Evolutionary conservation across 192 early-diverging fungal genomes (phyloP), one percentile per base, ranked within the genome.

Genomic region (Backusella parvicylindrica): DNA sequence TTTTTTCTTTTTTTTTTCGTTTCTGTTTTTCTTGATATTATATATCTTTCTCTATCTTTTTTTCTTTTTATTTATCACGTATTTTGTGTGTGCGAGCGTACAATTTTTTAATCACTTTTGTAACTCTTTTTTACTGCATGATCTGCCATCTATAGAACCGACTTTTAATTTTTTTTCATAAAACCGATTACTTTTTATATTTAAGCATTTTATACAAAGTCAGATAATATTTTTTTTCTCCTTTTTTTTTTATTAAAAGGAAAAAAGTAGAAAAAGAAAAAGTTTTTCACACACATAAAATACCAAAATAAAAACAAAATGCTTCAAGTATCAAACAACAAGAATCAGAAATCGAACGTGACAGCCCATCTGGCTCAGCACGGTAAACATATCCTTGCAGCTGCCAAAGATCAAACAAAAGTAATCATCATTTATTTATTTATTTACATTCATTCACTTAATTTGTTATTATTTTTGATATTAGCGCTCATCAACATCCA

Each of bases 341-440:
- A 65, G 30, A 65, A 65, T 33, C 30, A 65, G 16, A 65, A 65
- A 65, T 65, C 33, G 15, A 47, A 47, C 43, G 43, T 47, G 43
- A 47, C 43, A 47, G 43, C 43, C 43, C 43, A 47, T 47, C 43
- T 47, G 43, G 43, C 43, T 47, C 43, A 47, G 43, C 43, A 47
- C 26, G 67, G 67, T 13, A 68, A 68, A 40, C 33, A 68, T 40
- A 68, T 68, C n/a, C 35, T 68, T 40, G 67, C 67, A 30, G 67
- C 67, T 68, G 67, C 67, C 36, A 68, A 68, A 68, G 67, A 68
- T 68, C 67, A 68, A 68, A 37, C 35, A 26, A 68, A 68, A 38
- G 23, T 64, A 64, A 30, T 1, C 8, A 64, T 30, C 26, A 30
- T 64, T 16, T 31, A 31, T 31, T 64, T 64, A 23, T 31, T 64